phyloP scores from a whole-genome alignment of 108 stramenopile species.

The Fragilariopsis cylindrus region DNA sequence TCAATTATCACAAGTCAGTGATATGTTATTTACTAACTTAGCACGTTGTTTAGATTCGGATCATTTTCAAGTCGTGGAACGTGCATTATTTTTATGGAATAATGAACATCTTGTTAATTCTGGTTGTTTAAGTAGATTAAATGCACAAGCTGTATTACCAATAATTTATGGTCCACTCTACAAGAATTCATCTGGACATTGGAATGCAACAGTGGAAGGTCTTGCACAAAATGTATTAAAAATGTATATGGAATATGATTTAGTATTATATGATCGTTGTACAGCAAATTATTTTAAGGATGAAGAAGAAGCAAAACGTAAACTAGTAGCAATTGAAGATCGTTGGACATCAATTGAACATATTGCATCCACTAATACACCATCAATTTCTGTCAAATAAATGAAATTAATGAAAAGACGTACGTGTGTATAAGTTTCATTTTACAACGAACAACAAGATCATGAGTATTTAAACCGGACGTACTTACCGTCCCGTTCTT shows the following conservation, averaged over 20 bases:
- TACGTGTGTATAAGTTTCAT: no score
- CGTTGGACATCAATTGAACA: slow-evolving; percentile 79
- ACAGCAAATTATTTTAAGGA: slow-evolving; percentile 80
- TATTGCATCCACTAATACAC: slow-evolving; percentile 31
- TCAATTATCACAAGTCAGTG: slow-evolving; percentile 83
- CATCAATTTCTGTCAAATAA: slow-evolving; percentile 36
- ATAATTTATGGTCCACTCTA: slow-evolving; percentile 94
- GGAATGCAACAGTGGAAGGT: slow-evolving; percentile 98
- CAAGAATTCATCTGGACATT: slow-evolving; percentile 94
- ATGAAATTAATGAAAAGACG: no score
- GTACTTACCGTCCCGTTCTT: no score
- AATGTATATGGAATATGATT: slow-evolving; percentile 95
- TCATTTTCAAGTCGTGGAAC: slow-evolving; percentile 97
- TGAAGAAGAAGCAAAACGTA: slow-evolving; percentile 89
- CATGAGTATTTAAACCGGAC: no score
- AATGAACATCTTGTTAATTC: slow-evolving; percentile 94
- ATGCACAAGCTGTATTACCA: slow-evolving; percentile 91
- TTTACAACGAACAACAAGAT: no score
- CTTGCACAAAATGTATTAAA: slow-evolving; percentile 96
- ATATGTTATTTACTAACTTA: slow-evolving; percentile 87
- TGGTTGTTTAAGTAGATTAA: slow-evolving; percentile 78
- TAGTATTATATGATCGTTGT: slow-evolving; percentile 87
- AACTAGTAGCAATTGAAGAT: slow-evolving; percentile 71
- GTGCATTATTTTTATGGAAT: slow-evolving; percentile 98
- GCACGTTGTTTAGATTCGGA: slow-evolving; percentile 92